Percentiles rank a stretch among this genome's conserved stretches.
These are phyloP conservation scores for Botryobasidium botryosum DNA, from an alignment of 768 basidiomycete genomes.

Conservation along the genomic window DNA sequence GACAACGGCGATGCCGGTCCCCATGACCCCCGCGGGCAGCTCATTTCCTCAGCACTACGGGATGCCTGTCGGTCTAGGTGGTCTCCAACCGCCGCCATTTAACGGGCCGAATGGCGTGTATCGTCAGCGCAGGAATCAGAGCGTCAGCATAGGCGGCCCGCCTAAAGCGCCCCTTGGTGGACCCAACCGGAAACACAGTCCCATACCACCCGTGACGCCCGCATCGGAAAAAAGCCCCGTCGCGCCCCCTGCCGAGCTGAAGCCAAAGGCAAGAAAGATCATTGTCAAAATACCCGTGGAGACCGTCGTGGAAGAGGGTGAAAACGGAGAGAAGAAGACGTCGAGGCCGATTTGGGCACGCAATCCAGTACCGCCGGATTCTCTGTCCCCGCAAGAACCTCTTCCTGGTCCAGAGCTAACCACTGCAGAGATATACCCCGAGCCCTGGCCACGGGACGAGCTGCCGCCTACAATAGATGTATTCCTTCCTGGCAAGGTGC, in stretches of 20 bases:
- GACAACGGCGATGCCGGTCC: too few species aligned
- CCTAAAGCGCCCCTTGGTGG: conserved; percentile 75
- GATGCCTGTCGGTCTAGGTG: too few species aligned
- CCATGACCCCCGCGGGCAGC: too few species aligned
- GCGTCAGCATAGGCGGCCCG: conserved; percentile 66
- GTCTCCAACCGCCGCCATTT: too few species aligned
- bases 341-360: conserved; percentile 44
- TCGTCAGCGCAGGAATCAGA: conserved; percentile 13
- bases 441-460: conserved; percentile 26
- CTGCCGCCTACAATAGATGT: conserved; percentile 62
- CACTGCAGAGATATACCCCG: conserved; percentile 42
- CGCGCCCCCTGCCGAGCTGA: conserved; percentile 22
- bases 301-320: conserved; percentile 21
- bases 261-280: conserved; percentile 44
- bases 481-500: conserved; percentile 66
- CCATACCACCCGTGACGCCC: neutral
- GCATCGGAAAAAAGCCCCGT: conserved; percentile 23
- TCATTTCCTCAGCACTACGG: too few species aligned
- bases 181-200: conserved; percentile 48
- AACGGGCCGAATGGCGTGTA: too few species aligned
- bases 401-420: conserved; percentile 16
- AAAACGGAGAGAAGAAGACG: conserved; percentile 23
- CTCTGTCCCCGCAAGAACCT: conserved; percentile 1
- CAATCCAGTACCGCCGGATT: conserved; percentile 6
- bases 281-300: conserved; percentile 61